Evolutionary conservation across 2,329 filamentous ascomycete genomes (phyloP).

Genomic region (Fusarium metavorans): DNA sequence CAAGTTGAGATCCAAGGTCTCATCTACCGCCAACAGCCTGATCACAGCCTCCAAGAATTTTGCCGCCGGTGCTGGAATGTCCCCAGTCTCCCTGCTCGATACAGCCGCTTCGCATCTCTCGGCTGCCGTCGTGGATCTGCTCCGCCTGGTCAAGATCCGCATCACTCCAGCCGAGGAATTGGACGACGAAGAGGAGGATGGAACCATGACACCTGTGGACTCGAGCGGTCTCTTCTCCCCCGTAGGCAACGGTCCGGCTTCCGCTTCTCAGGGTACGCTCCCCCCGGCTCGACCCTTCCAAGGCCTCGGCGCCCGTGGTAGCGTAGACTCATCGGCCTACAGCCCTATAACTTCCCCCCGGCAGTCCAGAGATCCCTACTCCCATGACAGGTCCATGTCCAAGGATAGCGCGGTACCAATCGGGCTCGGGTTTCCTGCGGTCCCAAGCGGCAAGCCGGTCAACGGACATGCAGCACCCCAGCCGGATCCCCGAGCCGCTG

Average conservation of each 20-base stretch:
- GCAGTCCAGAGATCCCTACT: conserved; percentile 63
- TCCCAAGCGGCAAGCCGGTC: conserved; percentile 50
- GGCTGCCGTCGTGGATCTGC: conserved; percentile 85
- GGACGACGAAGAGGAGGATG: conserved; percentile 84
- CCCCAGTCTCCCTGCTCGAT: conserved; percentile 92
- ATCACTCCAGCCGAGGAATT: conserved; percentile 80
- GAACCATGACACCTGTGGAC: conserved; percentile 73
- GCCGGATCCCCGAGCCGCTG: conserved; percentile 54
- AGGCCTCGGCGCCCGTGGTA: conserved; percentile 67
- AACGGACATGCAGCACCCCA: conserved; percentile 56
- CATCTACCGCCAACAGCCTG: conserved; percentile 93
- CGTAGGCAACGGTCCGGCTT: conserved; percentile 56
- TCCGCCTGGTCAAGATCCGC: conserved; percentile 86
- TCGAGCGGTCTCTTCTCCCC: conserved; percentile 77
- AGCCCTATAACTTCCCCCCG: conserved; percentile 79
- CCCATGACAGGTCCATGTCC: conserved; percentile 44
- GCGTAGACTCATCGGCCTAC: conserved; percentile 79
- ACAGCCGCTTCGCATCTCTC: conserved; percentile 93
- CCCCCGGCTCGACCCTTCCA: conserved; percentile 68
- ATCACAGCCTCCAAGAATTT: conserved; percentile 97
- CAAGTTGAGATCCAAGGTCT: conserved; percentile 84
- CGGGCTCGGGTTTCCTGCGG: conserved; percentile 50
- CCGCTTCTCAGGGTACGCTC: conserved; percentile 53
- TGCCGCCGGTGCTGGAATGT: conserved; percentile 82
- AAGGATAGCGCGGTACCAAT: conserved; percentile 51